A percentile compares a stretch with the other conserved stretches of the same genome.
phyloP scores from a whole-genome alignment of 805 yeast species.

The Kurtzmaniella fragi region DNA sequence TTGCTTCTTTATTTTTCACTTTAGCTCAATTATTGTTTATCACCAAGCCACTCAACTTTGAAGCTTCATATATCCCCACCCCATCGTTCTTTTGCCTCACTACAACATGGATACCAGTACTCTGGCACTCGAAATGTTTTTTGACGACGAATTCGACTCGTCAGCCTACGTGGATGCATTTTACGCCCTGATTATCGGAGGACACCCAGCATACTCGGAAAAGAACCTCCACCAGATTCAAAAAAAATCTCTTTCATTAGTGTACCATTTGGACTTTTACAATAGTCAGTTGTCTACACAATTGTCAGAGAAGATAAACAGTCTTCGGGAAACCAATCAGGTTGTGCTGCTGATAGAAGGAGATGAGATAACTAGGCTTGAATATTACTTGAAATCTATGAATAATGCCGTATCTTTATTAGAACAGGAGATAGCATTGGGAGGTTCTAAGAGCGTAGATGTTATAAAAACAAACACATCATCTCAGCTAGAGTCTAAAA shows the following conservation, averaged over 20 bases:
- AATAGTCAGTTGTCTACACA: conserved; percentile 54
- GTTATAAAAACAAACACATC: not conserved
- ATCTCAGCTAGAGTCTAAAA: conserved; percentile 1
- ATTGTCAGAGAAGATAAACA: conserved; percentile 45
- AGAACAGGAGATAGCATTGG: conserved; percentile 40
- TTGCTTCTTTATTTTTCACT: too few species aligned
- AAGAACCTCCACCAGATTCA: conserved; percentile 37
- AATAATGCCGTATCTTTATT: conserved; percentile 54
- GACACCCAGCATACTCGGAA: conserved; percentile 21
- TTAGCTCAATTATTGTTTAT: too few species aligned
- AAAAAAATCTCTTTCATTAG: conserved; percentile 44
- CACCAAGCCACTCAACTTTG: too few species aligned
- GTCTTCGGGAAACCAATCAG: conserved; percentile 43
- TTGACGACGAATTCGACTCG: conserved; percentile 62
- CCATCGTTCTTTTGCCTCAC: too few species aligned
- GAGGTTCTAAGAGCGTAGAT: conserved; percentile 10
- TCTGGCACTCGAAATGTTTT: conserved; percentile 53
- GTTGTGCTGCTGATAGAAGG: conserved; percentile 36
- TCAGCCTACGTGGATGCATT: conserved; percentile 62
- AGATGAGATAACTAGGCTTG: conserved; percentile 49
- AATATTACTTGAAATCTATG: conserved; percentile 60
- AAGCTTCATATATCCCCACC: too few species aligned
- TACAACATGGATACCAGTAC: too few species aligned
- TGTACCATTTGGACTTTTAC: conserved; percentile 58
- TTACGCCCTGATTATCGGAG: conserved; percentile 36